Evolutionary conservation across 257 asterid species (phyloP).

Genomic region (Anisodus acutangulus): DNA sequence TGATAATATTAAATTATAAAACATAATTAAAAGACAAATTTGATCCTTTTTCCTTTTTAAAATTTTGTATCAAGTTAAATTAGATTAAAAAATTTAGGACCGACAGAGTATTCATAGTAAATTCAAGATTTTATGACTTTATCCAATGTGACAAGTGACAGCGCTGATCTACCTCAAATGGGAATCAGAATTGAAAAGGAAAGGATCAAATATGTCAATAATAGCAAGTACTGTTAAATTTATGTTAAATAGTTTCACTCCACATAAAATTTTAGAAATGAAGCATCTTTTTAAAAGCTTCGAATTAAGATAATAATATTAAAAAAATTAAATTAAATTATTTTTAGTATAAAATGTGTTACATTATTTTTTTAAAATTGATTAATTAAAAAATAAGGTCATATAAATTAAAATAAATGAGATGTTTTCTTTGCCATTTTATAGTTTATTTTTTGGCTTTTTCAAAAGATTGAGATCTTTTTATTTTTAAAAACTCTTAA

Average conservation of each 20-base stretch:
- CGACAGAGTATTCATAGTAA: background rate
- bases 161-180: background rate
- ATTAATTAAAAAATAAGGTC: background rate
- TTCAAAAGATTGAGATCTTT: background rate
- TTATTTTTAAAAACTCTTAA: background rate
- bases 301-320: background rate
- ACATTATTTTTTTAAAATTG: background rate
- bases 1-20: too few species aligned
- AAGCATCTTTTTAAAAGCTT: background rate
- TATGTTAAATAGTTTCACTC: background rate
- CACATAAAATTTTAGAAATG: background rate
- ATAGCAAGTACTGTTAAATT: background rate
- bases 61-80: too few species aligned
- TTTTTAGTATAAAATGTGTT: background rate
- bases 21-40: too few species aligned
- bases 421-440: background rate
- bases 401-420: background rate
- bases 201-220: background rate
- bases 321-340: background rate
- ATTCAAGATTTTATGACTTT: conserved; percentile 13
- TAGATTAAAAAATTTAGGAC: too few species aligned
- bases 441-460: background rate
- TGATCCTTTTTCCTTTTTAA: too few species aligned
- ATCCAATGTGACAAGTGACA: background rate
- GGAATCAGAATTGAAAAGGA: background rate